Conservation (phyloP, 768 basidiomycete genomes). For the Pisolithus orientalis region DNA sequence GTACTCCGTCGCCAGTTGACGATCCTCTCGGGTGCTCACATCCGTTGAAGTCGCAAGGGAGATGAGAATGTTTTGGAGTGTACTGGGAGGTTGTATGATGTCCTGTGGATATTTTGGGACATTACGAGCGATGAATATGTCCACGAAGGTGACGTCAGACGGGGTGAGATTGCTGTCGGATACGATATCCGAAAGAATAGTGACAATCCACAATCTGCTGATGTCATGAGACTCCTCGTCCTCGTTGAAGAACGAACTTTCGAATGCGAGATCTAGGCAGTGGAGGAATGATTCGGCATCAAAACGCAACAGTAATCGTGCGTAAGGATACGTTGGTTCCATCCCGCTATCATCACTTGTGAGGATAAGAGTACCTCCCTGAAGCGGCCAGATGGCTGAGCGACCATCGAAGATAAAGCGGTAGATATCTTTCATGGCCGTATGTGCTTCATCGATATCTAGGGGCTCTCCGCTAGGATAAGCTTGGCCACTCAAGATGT, state of each 20-base stretch:
- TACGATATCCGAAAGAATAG: conserved; percentile 77
- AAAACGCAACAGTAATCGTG: conserved; percentile 74
- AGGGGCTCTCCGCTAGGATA: conserved; percentile 83
- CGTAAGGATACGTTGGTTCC: conserved; percentile 88
- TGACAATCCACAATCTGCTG: conserved; percentile 76
- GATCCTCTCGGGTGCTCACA: conserved; percentile 78
- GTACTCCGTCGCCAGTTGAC: conserved; percentile 91
- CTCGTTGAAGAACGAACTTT: conserved; percentile 87
- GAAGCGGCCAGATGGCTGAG: conserved; percentile 75
- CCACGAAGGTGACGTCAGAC: conserved; percentile 72
- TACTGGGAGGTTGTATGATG: conserved; percentile 42
- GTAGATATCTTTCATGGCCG: conserved; percentile 73
- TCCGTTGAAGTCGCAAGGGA: conserved; percentile 74
- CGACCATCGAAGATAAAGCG: conserved; percentile 79
- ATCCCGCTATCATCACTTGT: conserved; percentile 68
- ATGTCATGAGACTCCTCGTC: conserved; percentile 60
- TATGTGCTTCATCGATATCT: conserved; percentile 52
- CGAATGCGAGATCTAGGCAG: conserved; percentile 89
- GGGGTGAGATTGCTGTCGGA: conserved; percentile 45
- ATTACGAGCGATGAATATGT: conserved; percentile 96
- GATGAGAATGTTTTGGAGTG: conserved; percentile 70
- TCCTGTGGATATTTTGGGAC: conserved; percentile 95
- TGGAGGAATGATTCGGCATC: conserved; percentile 94
- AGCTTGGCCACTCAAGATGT: conserved; percentile 71
- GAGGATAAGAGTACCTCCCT: conserved; percentile 66